Percentiles rank a stretch among this genome's conserved stretches.
Conservation (phyloP, 495 filamentous ascomycete genomes). For the Xylaria curta region DNA sequence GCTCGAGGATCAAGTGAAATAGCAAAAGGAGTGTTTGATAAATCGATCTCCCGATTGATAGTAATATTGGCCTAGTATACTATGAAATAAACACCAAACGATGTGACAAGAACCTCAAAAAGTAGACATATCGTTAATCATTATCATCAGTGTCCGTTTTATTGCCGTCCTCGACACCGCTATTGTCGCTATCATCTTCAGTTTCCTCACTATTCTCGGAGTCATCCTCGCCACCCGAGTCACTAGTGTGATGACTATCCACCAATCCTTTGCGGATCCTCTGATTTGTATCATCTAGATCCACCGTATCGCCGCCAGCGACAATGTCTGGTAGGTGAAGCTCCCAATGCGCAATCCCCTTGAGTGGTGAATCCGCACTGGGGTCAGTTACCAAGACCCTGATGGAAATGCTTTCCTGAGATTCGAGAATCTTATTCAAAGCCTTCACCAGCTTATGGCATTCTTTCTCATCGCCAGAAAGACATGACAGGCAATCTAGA, state of each 20-base stretch:
- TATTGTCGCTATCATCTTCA: background rate
- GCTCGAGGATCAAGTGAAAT: too few species aligned
- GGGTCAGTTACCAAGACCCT: background rate
- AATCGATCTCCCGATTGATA: too few species aligned
- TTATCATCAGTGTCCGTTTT: background rate
- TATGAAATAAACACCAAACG: background rate
- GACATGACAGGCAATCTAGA: background rate
- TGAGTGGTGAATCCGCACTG: background rate
- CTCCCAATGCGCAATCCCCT: background rate
- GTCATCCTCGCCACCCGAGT: background rate
- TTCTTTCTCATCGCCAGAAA: background rate
- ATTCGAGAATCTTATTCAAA: background rate
- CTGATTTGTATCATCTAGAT: background rate
- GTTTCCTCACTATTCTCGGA: background rate
- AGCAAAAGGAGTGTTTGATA: too few species aligned
- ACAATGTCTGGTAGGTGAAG: background rate
- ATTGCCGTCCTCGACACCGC: background rate
- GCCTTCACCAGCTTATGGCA: background rate
- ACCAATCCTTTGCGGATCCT: background rate
- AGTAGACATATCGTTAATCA: background rate
- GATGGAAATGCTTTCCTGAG: background rate
- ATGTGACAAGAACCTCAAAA: background rate
- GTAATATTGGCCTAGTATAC: too few species aligned
- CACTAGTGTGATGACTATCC: background rate
- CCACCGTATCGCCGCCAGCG: background rate